phyloP scores from a whole-genome alignment of 345 rosid species.

The Streptanthus diversifolius region DNA sequence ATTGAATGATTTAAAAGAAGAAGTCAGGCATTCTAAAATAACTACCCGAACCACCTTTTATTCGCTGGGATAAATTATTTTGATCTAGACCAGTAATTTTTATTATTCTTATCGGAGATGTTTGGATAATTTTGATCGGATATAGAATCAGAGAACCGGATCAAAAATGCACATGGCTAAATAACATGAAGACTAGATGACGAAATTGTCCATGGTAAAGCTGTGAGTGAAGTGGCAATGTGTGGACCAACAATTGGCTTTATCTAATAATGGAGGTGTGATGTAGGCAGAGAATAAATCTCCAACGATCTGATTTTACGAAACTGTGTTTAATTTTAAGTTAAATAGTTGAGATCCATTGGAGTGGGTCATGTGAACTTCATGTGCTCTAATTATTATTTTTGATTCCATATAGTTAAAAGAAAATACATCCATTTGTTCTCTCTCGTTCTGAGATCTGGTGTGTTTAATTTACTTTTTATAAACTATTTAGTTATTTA shows the following conservation, averaged over 20 bases:
- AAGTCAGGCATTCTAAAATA: too few species aligned
- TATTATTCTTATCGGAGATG: too few species aligned
- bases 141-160: background rate
- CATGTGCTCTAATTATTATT: slow-evolving; percentile 20
- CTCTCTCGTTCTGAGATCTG: background rate
- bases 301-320: slow-evolving; percentile 6
- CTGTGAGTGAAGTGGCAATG: slow-evolving; percentile 15
- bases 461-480: background rate
- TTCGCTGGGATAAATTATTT: too few species aligned
- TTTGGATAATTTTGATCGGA: background rate
- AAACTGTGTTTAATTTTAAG: background rate
- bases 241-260: slow-evolving; percentile 13
- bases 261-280: slow-evolving; percentile 20
- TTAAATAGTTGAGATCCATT: slow-evolving; percentile 6
- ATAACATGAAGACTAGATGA: background rate
- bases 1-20: too few species aligned
- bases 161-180: background rate
- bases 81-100: too few species aligned
- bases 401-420: background rate
- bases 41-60: too few species aligned
- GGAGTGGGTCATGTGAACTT: slow-evolving; percentile 20
- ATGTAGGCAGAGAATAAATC: slow-evolving; percentile 13
- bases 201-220: background rate
- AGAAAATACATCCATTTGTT: background rate
- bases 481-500: too few species aligned